Evolutionary conservation across 768 basidiomycete species (phyloP).

Genomic region (Cantharellus cinnabarinus): DNA sequence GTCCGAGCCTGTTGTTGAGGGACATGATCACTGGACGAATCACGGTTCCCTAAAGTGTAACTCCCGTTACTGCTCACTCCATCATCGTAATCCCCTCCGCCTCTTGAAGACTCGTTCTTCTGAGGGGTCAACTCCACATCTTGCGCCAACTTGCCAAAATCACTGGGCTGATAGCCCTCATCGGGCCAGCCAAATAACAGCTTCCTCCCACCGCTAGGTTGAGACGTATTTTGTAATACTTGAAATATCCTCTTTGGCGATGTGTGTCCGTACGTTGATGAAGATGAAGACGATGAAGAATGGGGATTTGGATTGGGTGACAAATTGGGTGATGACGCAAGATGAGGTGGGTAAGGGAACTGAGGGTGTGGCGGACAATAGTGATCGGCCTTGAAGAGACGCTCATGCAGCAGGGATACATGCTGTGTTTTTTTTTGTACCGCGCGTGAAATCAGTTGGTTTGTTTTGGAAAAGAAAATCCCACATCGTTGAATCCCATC

Average conservation of each 20-base stretch:
- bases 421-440: too few relatives aligned
- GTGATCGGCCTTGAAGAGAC: not conserved
- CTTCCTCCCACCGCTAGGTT: conserved; percentile 18
- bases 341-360: not conserved
- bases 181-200: conserved; percentile 63
- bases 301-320: not conserved
- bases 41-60: not conserved
- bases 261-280: not conserved
- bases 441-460: too few relatives aligned
- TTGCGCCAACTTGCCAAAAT: conserved; percentile 38
- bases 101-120: not conserved
- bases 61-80: not conserved
- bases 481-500: not conserved
- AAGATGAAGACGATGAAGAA: not conserved
- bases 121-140: conserved; percentile 30
- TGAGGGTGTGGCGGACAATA: not conserved
- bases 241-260: conserved; percentile 44
- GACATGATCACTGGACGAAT: not conserved
- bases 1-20: conserved; percentile 42
- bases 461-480: too few relatives aligned
- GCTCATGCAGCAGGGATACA: not conserved
- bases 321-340: not conserved
- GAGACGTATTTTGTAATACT: conserved; percentile 42
- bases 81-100: not conserved
- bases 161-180: conserved; percentile 22